A percentile compares a stretch with the other conserved stretches of the same genome.
Evolutionary conservation across 257 asterid species (phyloP).

Genomic region (Jacaranda mimosifolia): DNA sequence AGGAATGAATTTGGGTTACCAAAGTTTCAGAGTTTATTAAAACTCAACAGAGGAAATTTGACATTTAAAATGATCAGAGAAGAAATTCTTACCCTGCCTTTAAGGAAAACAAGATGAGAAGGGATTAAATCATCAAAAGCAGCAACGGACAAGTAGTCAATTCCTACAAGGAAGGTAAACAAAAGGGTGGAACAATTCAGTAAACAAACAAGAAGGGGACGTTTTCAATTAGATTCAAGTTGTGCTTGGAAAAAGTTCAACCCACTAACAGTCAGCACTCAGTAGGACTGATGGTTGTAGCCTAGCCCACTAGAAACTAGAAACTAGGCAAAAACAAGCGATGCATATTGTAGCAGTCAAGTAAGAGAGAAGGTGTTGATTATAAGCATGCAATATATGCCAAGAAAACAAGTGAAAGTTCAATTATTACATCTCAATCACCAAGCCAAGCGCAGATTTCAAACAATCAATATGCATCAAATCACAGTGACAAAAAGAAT

Average conservation of each 20-base stretch:
- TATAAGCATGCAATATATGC: neutral
- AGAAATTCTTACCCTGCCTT: slow-evolving; percentile 68
- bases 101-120: slow-evolving; percentile 84
- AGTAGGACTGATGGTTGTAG: neutral
- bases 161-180: slow-evolving; percentile 59
- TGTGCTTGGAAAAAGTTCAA: neutral
- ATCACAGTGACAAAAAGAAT: neutral
- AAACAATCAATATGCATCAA: slow-evolving; percentile 2
- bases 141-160: slow-evolving; percentile 95
- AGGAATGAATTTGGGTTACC: neutral
- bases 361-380: neutral
- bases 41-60: neutral
- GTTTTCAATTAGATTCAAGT: too few relatives aligned
- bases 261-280: neutral
- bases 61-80: neutral
- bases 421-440: neutral
- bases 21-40: neutral
- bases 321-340: neutral
- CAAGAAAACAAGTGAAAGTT: neutral
- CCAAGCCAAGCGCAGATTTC: neutral
- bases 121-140: slow-evolving; percentile 80
- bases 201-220: slow-evolving; percentile 17
- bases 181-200: slow-evolving; percentile 25
- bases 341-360: neutral
- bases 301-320: neutral